These are phyloP conservation scores for Albugo candida DNA, from an alignment of 352 stramenopile genomes.

Conservation along the genomic window DNA sequence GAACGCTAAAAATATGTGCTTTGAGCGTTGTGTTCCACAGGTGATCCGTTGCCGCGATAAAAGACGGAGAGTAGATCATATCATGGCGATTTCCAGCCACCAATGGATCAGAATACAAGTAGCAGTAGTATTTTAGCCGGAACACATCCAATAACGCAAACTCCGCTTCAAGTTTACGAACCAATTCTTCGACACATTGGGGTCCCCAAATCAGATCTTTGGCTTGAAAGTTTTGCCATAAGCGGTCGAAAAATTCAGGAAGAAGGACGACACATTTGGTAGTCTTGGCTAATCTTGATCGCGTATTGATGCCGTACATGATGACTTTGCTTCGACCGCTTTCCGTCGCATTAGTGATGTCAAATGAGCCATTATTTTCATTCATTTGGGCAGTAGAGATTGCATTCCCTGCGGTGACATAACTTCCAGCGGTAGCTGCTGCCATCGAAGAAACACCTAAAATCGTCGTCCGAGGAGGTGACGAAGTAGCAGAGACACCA, in stretches of 20 bases:
- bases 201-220: conserved; percentile 72
- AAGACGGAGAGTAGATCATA: too few species aligned
- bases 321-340: conserved; percentile 39
- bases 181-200: conserved; percentile 50
- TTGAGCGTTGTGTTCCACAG: too few species aligned
- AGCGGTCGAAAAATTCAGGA: conserved; percentile 72
- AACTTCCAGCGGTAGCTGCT: not conserved
- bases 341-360: conserved; percentile 46
- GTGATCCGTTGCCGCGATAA: too few species aligned
- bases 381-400: conserved; percentile 17
- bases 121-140: conserved; percentile 59
- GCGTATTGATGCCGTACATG: conserved; percentile 54
- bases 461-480: not conserved
- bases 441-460: not conserved
- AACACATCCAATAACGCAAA: conserved; percentile 58
- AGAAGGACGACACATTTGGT: conserved; percentile 66
- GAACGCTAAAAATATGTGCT: too few species aligned
- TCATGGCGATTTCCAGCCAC: conserved; percentile 1
- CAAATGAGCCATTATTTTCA: conserved; percentile 16
- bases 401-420: not conserved
- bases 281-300: conserved; percentile 42
- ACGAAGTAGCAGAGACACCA: not conserved
- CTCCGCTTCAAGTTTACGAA: conserved; percentile 44
- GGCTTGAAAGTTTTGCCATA: conserved; percentile 48
- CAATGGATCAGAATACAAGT: conserved; percentile 60